Base-by-base conservation (phyloP, 257 asterid genomes). In the Hygrophila difformis region DNA sequence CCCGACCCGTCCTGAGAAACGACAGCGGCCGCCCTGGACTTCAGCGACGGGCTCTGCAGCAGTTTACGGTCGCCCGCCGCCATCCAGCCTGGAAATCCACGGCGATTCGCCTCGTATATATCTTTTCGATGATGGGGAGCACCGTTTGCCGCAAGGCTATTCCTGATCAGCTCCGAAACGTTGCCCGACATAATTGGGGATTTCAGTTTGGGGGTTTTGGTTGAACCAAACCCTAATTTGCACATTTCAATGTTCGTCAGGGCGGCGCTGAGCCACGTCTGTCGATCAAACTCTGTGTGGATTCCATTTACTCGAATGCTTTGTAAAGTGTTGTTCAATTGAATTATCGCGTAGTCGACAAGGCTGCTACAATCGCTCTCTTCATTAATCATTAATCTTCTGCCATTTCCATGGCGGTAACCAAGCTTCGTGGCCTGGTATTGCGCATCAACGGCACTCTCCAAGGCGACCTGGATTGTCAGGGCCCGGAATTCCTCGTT, bases 261-360 rank as follows among this genome's bases (percentile, higher is more conserved):
- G 1, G 96, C 81, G 0, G 94, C 55, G 58, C 92, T 78, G n/a
- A 85, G 88, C 96, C 96, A 85, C 20, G 94, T 85, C 34, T 82
- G 96, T 1, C 68, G 66, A 58, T 85, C 87, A 21, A 47, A 53
- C 16, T 47, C 67, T 2, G 65, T 21, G 36, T 44, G 23, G 16
- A 44, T 62, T 1, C 46, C 6, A 60, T 65, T 68, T 13, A 62
- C 39, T 19, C 0, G 39, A 16, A 75, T 57, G 44, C 65, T 61
- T 10, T 62, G 45, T 0, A 82, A 47, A 2, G 83, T 68, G 14
- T 49, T 45, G 60, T 61, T 76, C 2, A 87, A 49, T 57, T 80
- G 91, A 35, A 51, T 57, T 17, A 87, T 38, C 0, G 93, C 68
- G 53, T 64, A 49, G 1, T 65, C 70, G 15, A 82, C 63, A 24